Evolutionary conservation across 495 filamentous ascomycete species (phyloP).

Genomic region (Trichoderma gamsii): DNA sequence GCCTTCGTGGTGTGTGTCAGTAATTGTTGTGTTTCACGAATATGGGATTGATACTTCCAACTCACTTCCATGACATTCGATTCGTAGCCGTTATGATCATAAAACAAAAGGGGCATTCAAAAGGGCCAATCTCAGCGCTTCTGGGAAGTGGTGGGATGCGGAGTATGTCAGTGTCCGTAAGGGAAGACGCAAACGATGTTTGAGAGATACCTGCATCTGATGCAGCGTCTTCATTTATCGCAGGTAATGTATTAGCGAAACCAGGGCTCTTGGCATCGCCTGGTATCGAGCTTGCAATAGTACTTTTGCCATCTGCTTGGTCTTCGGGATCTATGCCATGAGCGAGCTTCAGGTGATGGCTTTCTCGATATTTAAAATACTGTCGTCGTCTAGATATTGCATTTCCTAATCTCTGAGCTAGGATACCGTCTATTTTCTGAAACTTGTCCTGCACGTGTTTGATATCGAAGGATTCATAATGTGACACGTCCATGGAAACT

Average conservation of each 20-base stretch:
- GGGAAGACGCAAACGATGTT: slow-evolving; percentile 18
- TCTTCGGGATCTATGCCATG: slow-evolving; percentile 23
- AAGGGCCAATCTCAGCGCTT: slow-evolving; percentile 18
- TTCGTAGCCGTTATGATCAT: slow-evolving; percentile 24
- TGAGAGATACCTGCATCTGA: slow-evolving; percentile 17
- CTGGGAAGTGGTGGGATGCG: slow-evolving; percentile 15
- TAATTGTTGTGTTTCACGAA: not conserved
- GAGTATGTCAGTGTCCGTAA: not conserved
- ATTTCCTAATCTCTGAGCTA: slow-evolving; percentile 34
- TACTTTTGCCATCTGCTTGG: not conserved
- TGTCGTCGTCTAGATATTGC: slow-evolving; percentile 37
- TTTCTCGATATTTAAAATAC: slow-evolving; percentile 37
- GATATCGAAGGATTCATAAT: slow-evolving; percentile 19
- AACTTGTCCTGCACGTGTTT: slow-evolving; percentile 18
- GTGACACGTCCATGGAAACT: slow-evolving; percentile 18
- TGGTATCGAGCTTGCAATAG: slow-evolving; percentile 16
- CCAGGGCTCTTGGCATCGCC: not conserved
- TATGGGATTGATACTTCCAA: not conserved
- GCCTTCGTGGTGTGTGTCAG: slow-evolving; percentile 13
- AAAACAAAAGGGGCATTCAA: slow-evolving; percentile 30
- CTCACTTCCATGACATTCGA: slow-evolving; percentile 26
- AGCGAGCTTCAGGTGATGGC: slow-evolving; percentile 34
- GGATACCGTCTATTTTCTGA: not conserved
- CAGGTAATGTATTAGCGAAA: not conserved
- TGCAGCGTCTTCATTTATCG: slow-evolving; percentile 14